Evolutionary conservation across 108 stramenopile genomes (phyloP), one percentile per base, ranked within the genome.

Genomic region (Skeletonema grethae): DNA sequence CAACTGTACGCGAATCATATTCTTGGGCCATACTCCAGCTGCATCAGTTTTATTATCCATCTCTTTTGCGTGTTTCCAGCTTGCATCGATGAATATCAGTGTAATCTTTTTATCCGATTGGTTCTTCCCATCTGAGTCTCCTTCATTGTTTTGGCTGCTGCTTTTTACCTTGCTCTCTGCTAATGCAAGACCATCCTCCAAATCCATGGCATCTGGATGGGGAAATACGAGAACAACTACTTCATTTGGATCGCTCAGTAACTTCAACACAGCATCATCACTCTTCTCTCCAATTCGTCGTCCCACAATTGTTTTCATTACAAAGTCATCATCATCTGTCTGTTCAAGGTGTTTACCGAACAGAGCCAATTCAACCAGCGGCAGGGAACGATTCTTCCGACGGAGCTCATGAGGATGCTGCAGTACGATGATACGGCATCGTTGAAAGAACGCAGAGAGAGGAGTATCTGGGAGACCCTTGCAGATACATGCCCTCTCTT

Each of bases 31-130:
- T 34, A 75, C 61, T 24, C 56, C 67, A 8, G 59, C 73, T 30
- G 66, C 45, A 10, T 53, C 57, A 8, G 58, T 71, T 64, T 88
- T 89, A 10, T 69, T 63, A 28, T 91, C 80, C 92, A 94, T 94
- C 81, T 94, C 92, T 22, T 65, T 67, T 11, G 92, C 89, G 66
- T 85, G 87, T 50, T 89, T 87, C 92, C 92, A 94, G 30, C 90
- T 90, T 3, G 88, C 92, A 83, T 94, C 92, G 38, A 94, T 65
- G 13, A 87, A 80, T 15, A 94, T 18, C 1, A 94, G 25, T 1
- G 74, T 67, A 2, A 91, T 76, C 36, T 82, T 89, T 43, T 78
- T 66, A 9, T 60, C 41, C 13, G 32, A 34, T 15, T 15, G 6
- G 28, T 58, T 65, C 39, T 58, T 65, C 39, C 18, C 58, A 13